These are phyloP conservation scores for Sporothrix globosa DNA, from an alignment of 2,329 filamentous ascomycete species.

Conservation along the genomic window DNA sequence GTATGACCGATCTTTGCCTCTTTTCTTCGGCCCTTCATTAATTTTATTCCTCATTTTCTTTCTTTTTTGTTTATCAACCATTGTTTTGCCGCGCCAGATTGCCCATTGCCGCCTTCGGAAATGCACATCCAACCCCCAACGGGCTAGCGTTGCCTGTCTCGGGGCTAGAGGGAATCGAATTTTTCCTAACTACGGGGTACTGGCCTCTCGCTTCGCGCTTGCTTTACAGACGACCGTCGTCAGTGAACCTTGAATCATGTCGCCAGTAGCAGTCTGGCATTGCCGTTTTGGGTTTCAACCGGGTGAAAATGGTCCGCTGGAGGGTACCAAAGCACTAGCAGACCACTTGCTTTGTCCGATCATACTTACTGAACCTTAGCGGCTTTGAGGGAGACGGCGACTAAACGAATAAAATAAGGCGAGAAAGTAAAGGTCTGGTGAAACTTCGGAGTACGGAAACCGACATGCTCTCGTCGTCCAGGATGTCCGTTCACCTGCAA, in stretches of 20 bases:
- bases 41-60: neutral
- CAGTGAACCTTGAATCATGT: constrained; percentile 23
- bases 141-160: constrained; percentile 3
- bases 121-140: constrained; percentile 32
- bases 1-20: constrained; percentile 4
- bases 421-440: neutral
- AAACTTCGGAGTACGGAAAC: constrained; percentile 25
- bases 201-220: neutral
- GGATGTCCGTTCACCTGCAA: neutral
- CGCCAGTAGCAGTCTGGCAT: neutral
- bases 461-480: constrained; percentile 24
- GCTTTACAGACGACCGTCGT: neutral
- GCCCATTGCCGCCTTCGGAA: constrained; percentile 14
- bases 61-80: too few species aligned
- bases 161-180: constrained; percentile 8
- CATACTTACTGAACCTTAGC: constrained; percentile 10
- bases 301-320: constrained; percentile 13
- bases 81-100: neutral
- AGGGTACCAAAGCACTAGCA: neutral
- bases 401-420: neutral
- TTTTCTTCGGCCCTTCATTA: neutral
- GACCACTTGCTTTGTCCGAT: neutral
- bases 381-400: neutral
- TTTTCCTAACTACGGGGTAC: neutral
- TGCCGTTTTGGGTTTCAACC: constrained; percentile 8